Conservation (phyloP, 2,329 filamentous ascomycete species). For the Claviceps paspali region DNA sequence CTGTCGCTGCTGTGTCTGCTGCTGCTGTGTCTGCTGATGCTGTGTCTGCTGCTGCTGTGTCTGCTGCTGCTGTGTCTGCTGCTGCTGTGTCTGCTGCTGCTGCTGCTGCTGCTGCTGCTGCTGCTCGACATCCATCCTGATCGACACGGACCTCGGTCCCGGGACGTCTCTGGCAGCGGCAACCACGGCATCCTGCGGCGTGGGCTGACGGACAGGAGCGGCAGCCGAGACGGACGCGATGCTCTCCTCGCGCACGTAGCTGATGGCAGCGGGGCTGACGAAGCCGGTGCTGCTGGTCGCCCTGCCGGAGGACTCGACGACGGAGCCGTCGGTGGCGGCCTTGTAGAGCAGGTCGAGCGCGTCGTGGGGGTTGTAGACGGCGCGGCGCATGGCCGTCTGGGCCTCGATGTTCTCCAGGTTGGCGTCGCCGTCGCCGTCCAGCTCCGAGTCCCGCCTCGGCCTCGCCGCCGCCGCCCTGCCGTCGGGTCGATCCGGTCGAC, state of each 20-base stretch:
- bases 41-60: neutral
- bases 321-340: slow-evolving; percentile 53
- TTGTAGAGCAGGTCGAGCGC: slow-evolving; percentile 84
- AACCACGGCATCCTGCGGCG: slow-evolving; percentile 6
- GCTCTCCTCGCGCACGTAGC: slow-evolving; percentile 18
- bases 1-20: neutral
- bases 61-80: neutral
- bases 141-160: slow-evolving; percentile 7
- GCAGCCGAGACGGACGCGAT: slow-evolving; percentile 12
- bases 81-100: neutral
- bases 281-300: slow-evolving; percentile 5
- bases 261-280: slow-evolving; percentile 11
- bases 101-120: neutral
- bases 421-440: slow-evolving; percentile 40
- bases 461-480: too few species aligned
- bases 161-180: slow-evolving; percentile 2
- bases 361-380: slow-evolving; percentile 84
- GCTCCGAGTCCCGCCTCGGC: slow-evolving; percentile 18
- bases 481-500: slow-evolving; percentile 45
- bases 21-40: neutral
- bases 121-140: slow-evolving; percentile 6
- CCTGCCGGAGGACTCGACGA: slow-evolving; percentile 12
- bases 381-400: slow-evolving; percentile 47
- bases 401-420: slow-evolving; percentile 51
- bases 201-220: slow-evolving; percentile 8